Percentiles rank a stretch among this genome's conserved stretches.
These are phyloP conservation scores for Trichomonas gallinae DNA, from an alignment of 208 protist genomes.

Conservation along the genomic window DNA sequence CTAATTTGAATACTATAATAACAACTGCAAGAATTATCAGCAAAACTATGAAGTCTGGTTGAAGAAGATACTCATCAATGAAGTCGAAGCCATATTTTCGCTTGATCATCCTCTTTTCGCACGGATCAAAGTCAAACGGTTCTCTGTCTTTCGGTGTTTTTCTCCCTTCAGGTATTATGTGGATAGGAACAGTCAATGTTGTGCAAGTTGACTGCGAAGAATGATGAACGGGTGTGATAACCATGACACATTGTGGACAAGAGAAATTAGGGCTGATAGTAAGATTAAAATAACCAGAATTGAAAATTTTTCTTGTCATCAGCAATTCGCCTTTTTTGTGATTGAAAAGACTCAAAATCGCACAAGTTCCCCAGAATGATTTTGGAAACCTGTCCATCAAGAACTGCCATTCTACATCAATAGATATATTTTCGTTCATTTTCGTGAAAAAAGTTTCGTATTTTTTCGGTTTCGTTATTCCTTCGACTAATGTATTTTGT, in stretches of 20 bases:
- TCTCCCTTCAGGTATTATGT: not conserved
- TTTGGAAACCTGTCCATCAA: not conserved
- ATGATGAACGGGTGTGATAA: not conserved
- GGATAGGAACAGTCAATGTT: not conserved
- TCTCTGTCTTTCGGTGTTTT: not conserved
- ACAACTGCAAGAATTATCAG: not conserved
- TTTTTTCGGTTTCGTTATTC: not conserved
- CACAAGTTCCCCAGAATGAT: not conserved
- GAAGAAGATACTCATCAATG: not conserved
- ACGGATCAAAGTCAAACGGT: not conserved
- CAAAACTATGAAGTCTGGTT: not conserved
- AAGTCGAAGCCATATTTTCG: not conserved
- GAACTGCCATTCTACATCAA: not conserved
- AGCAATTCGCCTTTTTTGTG: not conserved
- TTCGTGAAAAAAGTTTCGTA: not conserved
- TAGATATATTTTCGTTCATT: not conserved
- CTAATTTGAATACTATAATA: not conserved
- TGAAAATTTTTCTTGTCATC: not conserved
- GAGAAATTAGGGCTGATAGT: not conserved
- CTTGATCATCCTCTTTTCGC: not conserved
- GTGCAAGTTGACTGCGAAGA: not conserved
- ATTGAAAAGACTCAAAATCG: not conserved
- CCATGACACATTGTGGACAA: not conserved
- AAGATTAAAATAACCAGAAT: not conserved
- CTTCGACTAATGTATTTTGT: not conserved